Base-by-base conservation (phyloP, 2,329 filamentous ascomycete species). In the Microcyclospora tardicrescens region DNA sequence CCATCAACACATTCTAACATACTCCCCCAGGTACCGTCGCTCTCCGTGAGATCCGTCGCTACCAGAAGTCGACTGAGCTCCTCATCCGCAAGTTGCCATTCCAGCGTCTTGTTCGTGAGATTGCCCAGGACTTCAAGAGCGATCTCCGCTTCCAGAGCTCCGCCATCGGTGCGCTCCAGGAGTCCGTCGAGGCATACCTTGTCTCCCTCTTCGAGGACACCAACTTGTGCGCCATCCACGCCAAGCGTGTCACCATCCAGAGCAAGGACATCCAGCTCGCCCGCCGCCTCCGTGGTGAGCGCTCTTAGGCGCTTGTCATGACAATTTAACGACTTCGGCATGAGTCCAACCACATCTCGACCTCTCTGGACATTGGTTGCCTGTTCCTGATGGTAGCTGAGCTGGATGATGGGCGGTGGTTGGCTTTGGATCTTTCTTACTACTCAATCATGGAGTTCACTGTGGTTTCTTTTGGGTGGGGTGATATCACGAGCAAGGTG, bases 241-340 rank as follows among this genome's bases (percentile, higher is more conserved):
- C 89, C 45, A 95, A 94, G 68, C 74, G 89, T 59, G 86, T 96
- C 38, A 96, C 89, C 30, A 93, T 95, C 53, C 66, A 59, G 48
- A 86, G 91, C 63, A 94, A 94, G 67, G 91, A 96, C 63, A 94
- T 98, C 53, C 89, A 95, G 65, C 73, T 96, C 43, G 89, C 89
- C 49, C 67, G 67, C 52, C 67, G 67, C 48, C 67, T 71, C 56
- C 67, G 67, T 59, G 67, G 67, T 55, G 67, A 70, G 66, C 67
- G 67, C 47, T 68, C 67, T 62, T 70, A 69, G 53, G 38, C 34
- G 28, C 28, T 11, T 11, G 16, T 40, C 44, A 31, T 34, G 35
- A 41, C 19, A 24, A 24, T 8, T 24, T 24, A 24, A 24, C 19
- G 19, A 24, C 19, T 24, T 24, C 19, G 19, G 37, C 38, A 42